Evolutionary conservation across 257 asterid genomes (phyloP).

Genomic region (Nicotiana benthamiana): DNA sequence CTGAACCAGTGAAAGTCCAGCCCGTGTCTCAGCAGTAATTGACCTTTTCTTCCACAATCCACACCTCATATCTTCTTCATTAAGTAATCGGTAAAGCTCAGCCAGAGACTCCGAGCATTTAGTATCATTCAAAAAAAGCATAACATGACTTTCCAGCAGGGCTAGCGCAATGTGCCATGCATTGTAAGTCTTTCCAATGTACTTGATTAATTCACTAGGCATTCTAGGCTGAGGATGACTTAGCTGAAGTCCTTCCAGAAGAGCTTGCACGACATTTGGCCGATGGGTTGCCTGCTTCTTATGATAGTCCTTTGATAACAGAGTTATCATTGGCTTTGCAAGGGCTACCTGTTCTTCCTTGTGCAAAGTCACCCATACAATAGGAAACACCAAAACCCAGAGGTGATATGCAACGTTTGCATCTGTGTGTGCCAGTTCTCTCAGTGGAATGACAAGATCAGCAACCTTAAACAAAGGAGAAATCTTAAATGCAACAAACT

Average conservation of each 20-base stretch:
- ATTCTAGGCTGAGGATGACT: conserved; percentile 99
- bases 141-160: conserved; percentile 93
- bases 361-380: conserved; percentile 97
- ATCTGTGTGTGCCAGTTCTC: conserved; percentile 94
- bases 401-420: conserved; percentile 92
- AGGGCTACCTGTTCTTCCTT: conserved; percentile 93
- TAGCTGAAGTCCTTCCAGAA: conserved; percentile 93
- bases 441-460: conserved; percentile 84
- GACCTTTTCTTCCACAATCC: conserved; percentile 98
- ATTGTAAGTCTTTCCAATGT: conserved; percentile 93
- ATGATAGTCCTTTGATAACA: conserved; percentile 92
- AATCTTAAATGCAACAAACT: background rate
- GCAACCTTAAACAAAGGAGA: conserved; percentile 48
- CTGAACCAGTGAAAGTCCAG: conserved; percentile 97
- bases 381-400: conserved; percentile 98
- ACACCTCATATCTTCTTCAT: conserved; percentile 99
- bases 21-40: conserved; percentile 83
- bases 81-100: conserved; percentile 92
- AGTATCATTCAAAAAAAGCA: conserved; percentile 84
- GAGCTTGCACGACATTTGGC: conserved; percentile 99
- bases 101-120: conserved; percentile 98
- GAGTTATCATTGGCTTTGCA: conserved; percentile 96
- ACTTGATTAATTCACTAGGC: conserved; percentile 97
- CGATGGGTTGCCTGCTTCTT: conserved; percentile 89
- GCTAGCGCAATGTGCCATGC: conserved; percentile 96